Evolutionary conservation across 2,329 filamentous ascomycete species (phyloP), one percentile per base, ranked within the genome.

Genomic region (Apiospora pterosperma): DNA sequence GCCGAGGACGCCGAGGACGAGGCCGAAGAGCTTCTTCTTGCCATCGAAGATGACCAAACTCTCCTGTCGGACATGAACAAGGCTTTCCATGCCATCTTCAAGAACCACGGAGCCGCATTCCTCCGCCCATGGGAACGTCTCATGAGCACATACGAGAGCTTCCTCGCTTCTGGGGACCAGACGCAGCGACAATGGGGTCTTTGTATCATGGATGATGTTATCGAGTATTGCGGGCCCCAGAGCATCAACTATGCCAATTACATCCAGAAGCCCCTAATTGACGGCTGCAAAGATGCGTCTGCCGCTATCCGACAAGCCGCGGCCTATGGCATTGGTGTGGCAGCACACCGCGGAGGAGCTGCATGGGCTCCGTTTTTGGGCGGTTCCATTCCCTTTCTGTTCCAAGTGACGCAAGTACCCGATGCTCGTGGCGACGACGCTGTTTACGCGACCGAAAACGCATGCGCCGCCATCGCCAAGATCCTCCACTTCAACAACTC

Each of bases 1-100:
- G 88, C 89, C 3, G 93, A 96, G 62, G 95, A 98, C 65, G 94
- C 90, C 19, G 95, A 97, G 69, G 94, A 97, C 73, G 90, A 96
- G 66, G 90, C 90, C 19, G 92, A 97, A 71, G 95, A 97, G 62
- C 87, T 90, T 55, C 84, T 96, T 36, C 91, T 96, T 71, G 96
- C 95, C 14, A 94, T 99, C 59, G 96, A 99, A 77, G 96, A 99
- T 71, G 96, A 99, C 75, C 95, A 98, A 79, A 97, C 93, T 25
- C 85, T 99, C 21, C 85, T 99, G 52, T 97, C 94, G 1, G 96
- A 99, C 75, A 99, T 99, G 96, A 99, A 99, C 87, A 99, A 99
- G 84, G 95, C 96, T 0, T 99, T 97, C 86, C 96, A 99, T 79
- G 95, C 93, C 66, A 93, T 99, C 69, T 99, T 99, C 85, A 98